Evolutionary conservation across 225 moss, liverwort and hornwort genomes (phyloP), one percentile per base, ranked within the genome.

Genomic region (Lunularia cruciata): DNA sequence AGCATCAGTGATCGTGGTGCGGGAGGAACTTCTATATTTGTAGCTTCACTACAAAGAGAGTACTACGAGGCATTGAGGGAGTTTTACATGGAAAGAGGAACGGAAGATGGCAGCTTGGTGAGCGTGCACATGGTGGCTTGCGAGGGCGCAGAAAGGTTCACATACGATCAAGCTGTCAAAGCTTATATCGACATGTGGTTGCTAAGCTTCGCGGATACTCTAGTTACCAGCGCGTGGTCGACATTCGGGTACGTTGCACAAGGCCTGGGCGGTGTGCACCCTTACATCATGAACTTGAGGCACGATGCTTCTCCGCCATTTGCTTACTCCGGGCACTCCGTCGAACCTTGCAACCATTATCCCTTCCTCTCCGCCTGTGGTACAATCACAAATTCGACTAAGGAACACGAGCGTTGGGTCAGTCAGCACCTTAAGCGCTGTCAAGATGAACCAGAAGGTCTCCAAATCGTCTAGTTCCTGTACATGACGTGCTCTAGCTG

Each of bases 231-330:
- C 26, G 76, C 39, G 14, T 84, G 81, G 81, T 84, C 84, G 35
- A 84, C 84, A 6, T 84, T 84, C 20, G 84, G 84, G 8, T 84
- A 84, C 15, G 63, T 78, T 0, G 78, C 81, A 3, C 81, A 78
- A 48, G 78, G 84, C 6, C 15, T 84, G 12, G 80, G 77, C 4
- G 83, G 57, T 2, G 34, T 77, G 5, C 7, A n/a, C 8, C 79
- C 83, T 22, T 42, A 30, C 32, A 70, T 84, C 14, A 49, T 80
- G 15, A 80, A 74, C 63, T 62, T 76, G n/a, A 57, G 62, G 30
- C 0, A 39, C 3, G 6, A 37, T 20, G 37, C 54, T 1, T 4
- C 23, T n/a, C 13, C 32, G 9, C 32, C 55, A 5, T 61, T 63
- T 8, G 76, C 76, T 36, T 35, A 25, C 13, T 0, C 6, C 2